Evolutionary conservation across 441 rosid genomes (phyloP).

Genomic region (Mallotus japonicus): DNA sequence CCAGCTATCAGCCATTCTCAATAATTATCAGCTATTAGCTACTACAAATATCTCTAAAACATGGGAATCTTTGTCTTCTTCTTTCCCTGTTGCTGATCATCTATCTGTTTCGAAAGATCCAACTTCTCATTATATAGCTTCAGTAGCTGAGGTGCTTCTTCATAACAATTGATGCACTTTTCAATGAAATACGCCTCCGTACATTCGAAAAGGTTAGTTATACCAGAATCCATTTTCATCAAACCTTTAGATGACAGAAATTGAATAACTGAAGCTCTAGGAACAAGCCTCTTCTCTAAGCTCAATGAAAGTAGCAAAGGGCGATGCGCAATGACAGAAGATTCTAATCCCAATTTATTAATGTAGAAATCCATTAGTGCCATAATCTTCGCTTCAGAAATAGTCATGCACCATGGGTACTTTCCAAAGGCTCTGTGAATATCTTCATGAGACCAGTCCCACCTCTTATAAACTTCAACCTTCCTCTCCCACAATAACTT

Average conservation of each 20-base stretch:
- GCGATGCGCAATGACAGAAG: not conserved
- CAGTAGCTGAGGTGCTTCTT: slow-evolving; percentile 9
- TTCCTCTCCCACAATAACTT: slow-evolving; percentile 3
- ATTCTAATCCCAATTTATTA: slow-evolving; percentile 14
- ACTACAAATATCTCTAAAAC: no score
- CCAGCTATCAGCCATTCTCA: no score
- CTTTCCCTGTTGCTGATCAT: not conserved
- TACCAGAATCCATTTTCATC: not conserved
- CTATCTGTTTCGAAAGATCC: not conserved
- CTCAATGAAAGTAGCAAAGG: not conserved
- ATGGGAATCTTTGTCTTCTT: no score
- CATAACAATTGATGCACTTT: not conserved
- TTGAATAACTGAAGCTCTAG: slow-evolving; percentile 11
- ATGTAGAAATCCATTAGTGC: slow-evolving; percentile 17
- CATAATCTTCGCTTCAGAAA: slow-evolving; percentile 3
- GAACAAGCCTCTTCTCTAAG: slow-evolving; percentile 19
- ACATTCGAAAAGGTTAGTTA: not conserved
- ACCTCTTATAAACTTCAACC: slow-evolving; percentile 5
- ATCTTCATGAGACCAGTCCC: slow-evolving; percentile 22
- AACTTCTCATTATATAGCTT: slow-evolving; percentile 9
- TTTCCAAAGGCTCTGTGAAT: slow-evolving; percentile 1
- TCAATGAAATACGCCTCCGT: not conserved
- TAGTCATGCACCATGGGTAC: slow-evolving; percentile 4
- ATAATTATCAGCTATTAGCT: no score
- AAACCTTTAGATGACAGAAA: slow-evolving; percentile 2